Evolutionary conservation across 495 filamentous ascomycete genomes (phyloP), one percentile per base, ranked within the genome.

Genomic region (Daldinia loculata): DNA sequence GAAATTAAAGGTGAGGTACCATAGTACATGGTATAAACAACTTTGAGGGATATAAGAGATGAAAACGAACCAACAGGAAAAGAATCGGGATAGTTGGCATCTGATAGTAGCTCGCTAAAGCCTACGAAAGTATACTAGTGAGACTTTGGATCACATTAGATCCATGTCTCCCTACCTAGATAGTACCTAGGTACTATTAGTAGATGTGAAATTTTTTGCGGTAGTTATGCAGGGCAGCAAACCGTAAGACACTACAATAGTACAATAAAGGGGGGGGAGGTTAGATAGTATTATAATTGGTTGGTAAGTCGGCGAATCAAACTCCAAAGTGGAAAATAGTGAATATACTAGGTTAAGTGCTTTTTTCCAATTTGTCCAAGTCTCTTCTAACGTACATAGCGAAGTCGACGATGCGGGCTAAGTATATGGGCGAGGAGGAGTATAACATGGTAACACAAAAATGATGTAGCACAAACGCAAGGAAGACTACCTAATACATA

Each of bases 201-300:
- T 53, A 66, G 29, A 32, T 38, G 45, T 56, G 55, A 63, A 67
- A 63, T 71, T 67, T 48, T 67, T 62, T 41, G 60, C 36, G 60
- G 69, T 53, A 55, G 59, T 67, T 56, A 68, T 68, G 70, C 65
- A 72, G 65, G 60, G 65, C 61, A 72, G 70, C 70, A 73, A 73
- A 69, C 70, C 48, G 61, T 69, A 61, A 69, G 61, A 65, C 61
- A 69, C 56, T 61, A 69, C 50, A 56, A 57, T 32, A 61, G n/a
- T n/a, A n/a, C n/a, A n/a, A n/a, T n/a, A n/a, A n/a, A 64, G 51
- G 48, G 63, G 57, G 58, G 52, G 29, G 41, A 56, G 41, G 43
- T 36, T 34, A 53, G 38, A 26, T 62, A 38, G 29, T 59, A 51
- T 71, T 71, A 53, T 43, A 38, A 71, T 71, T 71, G 69, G 69